These are phyloP conservation scores for Phytophthora tubulina DNA, from an alignment of 352 stramenopile species.

Conservation along the genomic window DNA sequence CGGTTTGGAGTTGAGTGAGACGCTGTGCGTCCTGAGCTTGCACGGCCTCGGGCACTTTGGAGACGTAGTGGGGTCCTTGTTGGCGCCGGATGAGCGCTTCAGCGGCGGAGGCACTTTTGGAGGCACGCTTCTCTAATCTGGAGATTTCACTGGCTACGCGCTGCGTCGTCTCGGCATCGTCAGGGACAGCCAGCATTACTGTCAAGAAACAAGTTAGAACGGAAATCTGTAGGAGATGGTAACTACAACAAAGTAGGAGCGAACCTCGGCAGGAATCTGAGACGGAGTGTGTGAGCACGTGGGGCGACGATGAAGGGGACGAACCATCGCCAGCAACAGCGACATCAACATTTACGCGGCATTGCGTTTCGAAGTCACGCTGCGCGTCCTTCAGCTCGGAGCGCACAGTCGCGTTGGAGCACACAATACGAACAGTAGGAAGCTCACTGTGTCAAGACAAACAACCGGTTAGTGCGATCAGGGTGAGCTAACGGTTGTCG, in stretches of 20 bases:
- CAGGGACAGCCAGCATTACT: conserved; percentile 76
- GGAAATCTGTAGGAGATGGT: background rate
- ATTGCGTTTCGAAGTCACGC: conserved; percentile 59
- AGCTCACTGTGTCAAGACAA: conserved; percentile 28
- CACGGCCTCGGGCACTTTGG: conserved; percentile 74
- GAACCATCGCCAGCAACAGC: conserved; percentile 6
- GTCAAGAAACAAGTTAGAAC: conserved; percentile 4
- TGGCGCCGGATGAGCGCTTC: conserved; percentile 57
- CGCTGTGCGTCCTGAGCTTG: conserved; percentile 71
- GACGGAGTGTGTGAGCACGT: conserved; percentile 62
- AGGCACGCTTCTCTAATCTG: conserved; percentile 68
- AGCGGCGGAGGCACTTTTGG: conserved; percentile 63
- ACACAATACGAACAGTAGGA: conserved; percentile 45
- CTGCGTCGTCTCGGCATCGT: conserved; percentile 72
- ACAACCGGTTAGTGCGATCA: conserved; percentile 1
- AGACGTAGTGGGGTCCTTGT: conserved; percentile 56
- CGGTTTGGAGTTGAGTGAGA: conserved; percentile 63
- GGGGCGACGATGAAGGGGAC: conserved; percentile 17
- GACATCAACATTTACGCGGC: conserved; percentile 46
- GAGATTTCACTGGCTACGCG: conserved; percentile 70
- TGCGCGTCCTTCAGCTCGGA: conserved; percentile 49
- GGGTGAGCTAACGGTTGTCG: background rate
- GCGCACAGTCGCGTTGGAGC: conserved; percentile 40
- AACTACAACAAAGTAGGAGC: conserved; percentile 8
- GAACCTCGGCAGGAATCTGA: conserved; percentile 65